A percentile compares a stretch with the other conserved stretches of the same genome.
These are phyloP conservation scores for Exidia glandulosa DNA, from an alignment of 768 basidiomycete species.

Conservation along the genomic window DNA sequence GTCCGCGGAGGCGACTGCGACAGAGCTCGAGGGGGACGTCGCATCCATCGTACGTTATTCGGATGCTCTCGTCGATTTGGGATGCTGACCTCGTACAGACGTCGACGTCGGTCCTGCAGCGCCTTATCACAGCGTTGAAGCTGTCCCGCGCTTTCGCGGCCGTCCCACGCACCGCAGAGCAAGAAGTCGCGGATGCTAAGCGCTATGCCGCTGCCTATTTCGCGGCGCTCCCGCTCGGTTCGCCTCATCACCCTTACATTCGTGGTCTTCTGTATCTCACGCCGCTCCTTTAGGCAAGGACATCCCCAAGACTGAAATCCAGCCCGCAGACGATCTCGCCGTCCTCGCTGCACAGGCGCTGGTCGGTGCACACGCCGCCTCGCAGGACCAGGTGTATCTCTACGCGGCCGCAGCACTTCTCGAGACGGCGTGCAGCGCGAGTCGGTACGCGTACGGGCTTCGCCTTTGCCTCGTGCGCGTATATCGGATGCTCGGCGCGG, in stretches of 20 bases:
- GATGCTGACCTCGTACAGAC: constrained; percentile 34
- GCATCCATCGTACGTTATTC: constrained; percentile 32
- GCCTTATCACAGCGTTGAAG: constrained; percentile 69
- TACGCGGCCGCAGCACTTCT: constrained; percentile 53
- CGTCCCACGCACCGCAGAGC: constrained; percentile 42
- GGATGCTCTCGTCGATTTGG: background rate
- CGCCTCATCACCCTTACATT: background rate
- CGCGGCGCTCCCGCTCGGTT: constrained; percentile 49
- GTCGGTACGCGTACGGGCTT: constrained; percentile 71
- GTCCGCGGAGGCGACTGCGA: constrained; percentile 38
- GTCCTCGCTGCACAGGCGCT: constrained; percentile 61
- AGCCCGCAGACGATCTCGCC: constrained; percentile 78
- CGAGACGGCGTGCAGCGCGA: constrained; percentile 60
- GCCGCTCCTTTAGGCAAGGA: constrained; percentile 27
- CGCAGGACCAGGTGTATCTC: constrained; percentile 44
- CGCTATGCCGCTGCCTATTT: constrained; percentile 53
- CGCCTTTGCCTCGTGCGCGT: constrained; percentile 68
- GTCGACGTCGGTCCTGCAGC: constrained; percentile 42
- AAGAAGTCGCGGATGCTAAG: constrained; percentile 41
- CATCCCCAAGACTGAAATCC: constrained; percentile 66
- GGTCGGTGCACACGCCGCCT: constrained; percentile 43
- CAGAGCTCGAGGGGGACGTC: too few species aligned
- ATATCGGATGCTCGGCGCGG: constrained; percentile 71
- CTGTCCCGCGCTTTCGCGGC: constrained; percentile 47
- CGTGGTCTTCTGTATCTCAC: background rate